These are phyloP conservation scores for Pestalotiopsis sp. DNA, from an alignment of 2,329 filamentous ascomycete species.

Conservation along the genomic window DNA sequence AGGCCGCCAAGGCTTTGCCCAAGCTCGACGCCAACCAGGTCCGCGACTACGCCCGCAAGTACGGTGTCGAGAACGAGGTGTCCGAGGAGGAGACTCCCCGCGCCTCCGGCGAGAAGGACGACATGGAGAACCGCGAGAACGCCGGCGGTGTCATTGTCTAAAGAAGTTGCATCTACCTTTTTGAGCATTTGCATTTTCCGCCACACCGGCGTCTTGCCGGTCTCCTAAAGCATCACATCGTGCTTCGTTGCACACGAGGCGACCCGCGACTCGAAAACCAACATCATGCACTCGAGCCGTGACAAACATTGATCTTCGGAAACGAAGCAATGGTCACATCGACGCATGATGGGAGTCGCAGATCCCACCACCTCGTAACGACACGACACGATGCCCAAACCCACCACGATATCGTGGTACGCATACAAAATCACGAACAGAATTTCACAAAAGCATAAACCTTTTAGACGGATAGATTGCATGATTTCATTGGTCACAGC, in stretches of 20 bases:
- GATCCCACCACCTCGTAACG: too few species aligned
- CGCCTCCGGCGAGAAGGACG: background rate
- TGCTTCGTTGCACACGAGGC: too few species aligned
- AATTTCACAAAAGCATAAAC: background rate
- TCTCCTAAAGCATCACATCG: too few species aligned
- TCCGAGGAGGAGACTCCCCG: background rate
- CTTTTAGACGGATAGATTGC: conserved; percentile 5
- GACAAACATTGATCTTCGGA: too few species aligned
- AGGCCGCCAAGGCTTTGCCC: conserved; percentile 59
- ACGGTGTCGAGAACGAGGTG: conserved; percentile 29
- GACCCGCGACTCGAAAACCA: too few species aligned
- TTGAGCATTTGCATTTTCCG: too few species aligned
- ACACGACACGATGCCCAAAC: too few species aligned
- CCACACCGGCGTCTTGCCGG: too few species aligned
- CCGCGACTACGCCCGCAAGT: conserved; percentile 48
- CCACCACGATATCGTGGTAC: too few species aligned
- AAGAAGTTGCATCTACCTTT: background rate
- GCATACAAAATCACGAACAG: background rate
- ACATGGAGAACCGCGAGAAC: background rate
- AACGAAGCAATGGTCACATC: too few species aligned
- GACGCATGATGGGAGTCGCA: too few species aligned
- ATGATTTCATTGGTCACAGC: background rate
- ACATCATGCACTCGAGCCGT: too few species aligned
- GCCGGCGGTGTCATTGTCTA: background rate
- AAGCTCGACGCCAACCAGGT: conserved; percentile 54